Evolutionary conservation across 2,329 filamentous ascomycete species (phyloP).

Genomic region (Plenodomus biglobosus): DNA sequence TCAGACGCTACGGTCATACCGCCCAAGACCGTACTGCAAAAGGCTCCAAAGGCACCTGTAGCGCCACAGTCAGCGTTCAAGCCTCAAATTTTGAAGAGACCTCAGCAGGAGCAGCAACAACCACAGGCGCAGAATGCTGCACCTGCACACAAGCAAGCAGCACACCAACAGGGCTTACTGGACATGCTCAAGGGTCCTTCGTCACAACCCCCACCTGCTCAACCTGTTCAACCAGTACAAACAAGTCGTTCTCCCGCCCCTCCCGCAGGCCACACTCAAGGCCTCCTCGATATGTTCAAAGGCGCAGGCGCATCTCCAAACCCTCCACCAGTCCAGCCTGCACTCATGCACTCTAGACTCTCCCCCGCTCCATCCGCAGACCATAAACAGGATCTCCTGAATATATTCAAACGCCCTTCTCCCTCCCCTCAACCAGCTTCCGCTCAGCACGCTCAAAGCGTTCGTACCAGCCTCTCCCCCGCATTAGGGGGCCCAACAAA

Average conservation of each 20-base stretch:
- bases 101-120: conserved; percentile 29
- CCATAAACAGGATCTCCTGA: neutral
- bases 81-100: conserved; percentile 41
- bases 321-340: neutral
- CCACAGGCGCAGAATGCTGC: neutral
- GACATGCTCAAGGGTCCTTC: conserved; percentile 23
- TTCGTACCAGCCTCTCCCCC: conserved; percentile 1
- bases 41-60: conserved; percentile 5
- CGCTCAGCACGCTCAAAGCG: neutral
- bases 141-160: conserved; percentile 9
- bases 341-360: conserved; percentile 6
- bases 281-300: conserved; percentile 20
- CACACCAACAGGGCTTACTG: conserved; percentile 24
- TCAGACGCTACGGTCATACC: conserved; percentile 5
- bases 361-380: conserved; percentile 7
- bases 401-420: conserved; percentile 9
- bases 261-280: conserved; percentile 5
- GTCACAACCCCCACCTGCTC: conserved; percentile 13
- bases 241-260: conserved; percentile 2
- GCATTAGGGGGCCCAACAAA: conserved; percentile 3
- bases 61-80: conserved; percentile 30
- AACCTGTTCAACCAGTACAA: conserved; percentile 3
- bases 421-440: conserved; percentile 3
- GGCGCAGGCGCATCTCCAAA: conserved; percentile 9
- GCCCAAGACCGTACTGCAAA: conserved; percentile 4